Conservation (phyloP, 768 basidiomycete species). For the Xerocomellus chrysenteron region DNA sequence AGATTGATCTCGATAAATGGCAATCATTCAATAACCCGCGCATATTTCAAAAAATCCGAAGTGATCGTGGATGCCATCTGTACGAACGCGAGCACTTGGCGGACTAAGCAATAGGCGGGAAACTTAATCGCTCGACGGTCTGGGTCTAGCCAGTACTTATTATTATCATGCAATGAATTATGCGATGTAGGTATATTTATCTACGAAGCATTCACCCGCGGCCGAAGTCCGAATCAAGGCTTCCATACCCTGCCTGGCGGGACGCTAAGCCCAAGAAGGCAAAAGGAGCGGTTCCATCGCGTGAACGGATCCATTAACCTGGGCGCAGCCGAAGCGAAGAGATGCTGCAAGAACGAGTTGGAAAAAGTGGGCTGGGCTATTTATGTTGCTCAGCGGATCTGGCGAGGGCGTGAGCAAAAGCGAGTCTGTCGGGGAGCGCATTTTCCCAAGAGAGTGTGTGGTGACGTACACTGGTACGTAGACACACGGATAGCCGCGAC, state of each 20-base stretch:
- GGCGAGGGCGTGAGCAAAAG: constrained; percentile 7
- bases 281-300: constrained; percentile 17
- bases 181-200: constrained; percentile 26
- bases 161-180: constrained; percentile 29
- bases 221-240: constrained; percentile 6
- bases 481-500: constrained; percentile 54
- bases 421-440: not conserved
- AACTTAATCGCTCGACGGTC: not conserved
- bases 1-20: constrained; percentile 19
- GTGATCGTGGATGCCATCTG: constrained; percentile 24
- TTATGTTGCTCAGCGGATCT: constrained; percentile 32
- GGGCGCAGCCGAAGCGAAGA: constrained; percentile 22
- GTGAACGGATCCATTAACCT: constrained; percentile 22
- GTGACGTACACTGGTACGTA: constrained; percentile 66
- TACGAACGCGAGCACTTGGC: not conserved
- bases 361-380: constrained; percentile 22
- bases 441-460: constrained; percentile 3
- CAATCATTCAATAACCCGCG: constrained; percentile 20
- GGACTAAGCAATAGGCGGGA: not conserved
- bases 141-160: constrained; percentile 1
- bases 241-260: not conserved
- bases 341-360: constrained; percentile 11
- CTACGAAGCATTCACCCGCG: constrained; percentile 13
- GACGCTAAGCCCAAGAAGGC: constrained; percentile 8
- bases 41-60: constrained; percentile 19